Base-by-base conservation (phyloP, 495 filamentous ascomycete species). In the Podospora didyma region DNA sequence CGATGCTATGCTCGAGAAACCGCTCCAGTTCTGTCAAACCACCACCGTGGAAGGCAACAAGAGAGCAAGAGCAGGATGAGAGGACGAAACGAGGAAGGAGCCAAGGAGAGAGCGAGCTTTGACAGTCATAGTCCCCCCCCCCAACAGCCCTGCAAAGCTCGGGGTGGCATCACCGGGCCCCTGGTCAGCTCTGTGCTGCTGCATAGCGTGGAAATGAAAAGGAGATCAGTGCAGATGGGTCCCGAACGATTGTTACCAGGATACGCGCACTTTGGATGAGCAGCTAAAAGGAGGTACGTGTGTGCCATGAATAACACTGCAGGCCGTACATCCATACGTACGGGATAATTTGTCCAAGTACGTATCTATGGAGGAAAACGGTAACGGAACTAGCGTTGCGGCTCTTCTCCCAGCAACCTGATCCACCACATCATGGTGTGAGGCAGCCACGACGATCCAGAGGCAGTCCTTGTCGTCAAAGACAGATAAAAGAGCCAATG, bases 141-240 rank as follows among this genome's bases (percentile, higher is more conserved):
- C 39, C 14, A 7, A 42, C 39, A 16, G 39, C 39, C 12, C 39
- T 42, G 39, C 39, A 42, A 1, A 42, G 14, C 39, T 42, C 39
- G 39, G 39, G 12, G 39, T 42, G 39, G 39, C 39, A 42, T 42
- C 39, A 42, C 37, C 37, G 4, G 12, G 12, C 7, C 39, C 39
- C 12, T 42, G 39, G 39, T 42, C 6, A 42, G 14, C 39, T 16
- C 12, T 42, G 39, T 42, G 34, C 34, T 42, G 39, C 39, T 42
- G 1, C 39, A 14, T 42, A 42, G 39, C 39, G 39, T 42, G n/a
- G 45, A 47, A 47, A 47, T 47, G 3, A 23, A 42, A 10, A 57
- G 54, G 54, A 57, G 54, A 57, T 57, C 54, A 57, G 54, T 57
- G 54, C 54, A 57, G 46, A 23, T 45, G 7, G 6, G 20, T 14